These are phyloP conservation scores for Dispira parvispora DNA, from an alignment of 192 early-diverging fungal species.

Conservation along the genomic window DNA sequence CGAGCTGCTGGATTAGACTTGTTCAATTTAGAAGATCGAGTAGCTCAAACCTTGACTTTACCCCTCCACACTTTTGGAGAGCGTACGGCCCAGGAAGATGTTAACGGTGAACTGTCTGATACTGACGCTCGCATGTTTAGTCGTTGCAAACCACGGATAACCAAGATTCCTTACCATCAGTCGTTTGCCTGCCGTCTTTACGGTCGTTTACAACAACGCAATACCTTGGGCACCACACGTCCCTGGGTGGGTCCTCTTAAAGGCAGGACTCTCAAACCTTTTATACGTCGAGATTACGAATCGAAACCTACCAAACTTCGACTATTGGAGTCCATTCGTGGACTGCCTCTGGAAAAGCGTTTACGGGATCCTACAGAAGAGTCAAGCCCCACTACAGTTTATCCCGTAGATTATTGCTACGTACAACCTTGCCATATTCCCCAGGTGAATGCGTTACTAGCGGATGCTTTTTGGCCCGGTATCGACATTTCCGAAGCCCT, in stretches of 20 bases:
- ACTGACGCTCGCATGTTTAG: neutral
- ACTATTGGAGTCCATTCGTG: constrained; percentile 2
- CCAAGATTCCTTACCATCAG: constrained; percentile 39
- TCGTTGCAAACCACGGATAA: constrained; percentile 20
- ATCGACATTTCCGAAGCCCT: constrained; percentile 79
- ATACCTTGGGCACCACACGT: constrained; percentile 36
- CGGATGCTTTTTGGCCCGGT: constrained; percentile 70
- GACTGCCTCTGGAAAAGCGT: too few relatives aligned
- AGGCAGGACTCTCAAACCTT: constrained; percentile 58
- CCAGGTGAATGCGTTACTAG: constrained; percentile 61
- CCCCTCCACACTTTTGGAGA: neutral
- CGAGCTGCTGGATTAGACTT: constrained; percentile 37
- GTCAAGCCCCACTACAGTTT: neutral
- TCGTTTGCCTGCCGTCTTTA: constrained; percentile 62
- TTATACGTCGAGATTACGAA: constrained; percentile 58
- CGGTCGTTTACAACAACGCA: constrained; percentile 34
- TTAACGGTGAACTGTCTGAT: neutral
- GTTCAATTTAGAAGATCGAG: constrained; percentile 47
- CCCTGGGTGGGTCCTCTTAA: constrained; percentile 49
- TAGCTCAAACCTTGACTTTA: constrained; percentile 13
- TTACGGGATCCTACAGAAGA: too few relatives aligned
- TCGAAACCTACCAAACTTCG: constrained; percentile 18
- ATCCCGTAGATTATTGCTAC: constrained; percentile 65
- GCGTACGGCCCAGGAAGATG: neutral
- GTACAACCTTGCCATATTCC: constrained; percentile 47